Conservation (phyloP, 805 yeast species). For the Teunomyces panamensis region DNA sequence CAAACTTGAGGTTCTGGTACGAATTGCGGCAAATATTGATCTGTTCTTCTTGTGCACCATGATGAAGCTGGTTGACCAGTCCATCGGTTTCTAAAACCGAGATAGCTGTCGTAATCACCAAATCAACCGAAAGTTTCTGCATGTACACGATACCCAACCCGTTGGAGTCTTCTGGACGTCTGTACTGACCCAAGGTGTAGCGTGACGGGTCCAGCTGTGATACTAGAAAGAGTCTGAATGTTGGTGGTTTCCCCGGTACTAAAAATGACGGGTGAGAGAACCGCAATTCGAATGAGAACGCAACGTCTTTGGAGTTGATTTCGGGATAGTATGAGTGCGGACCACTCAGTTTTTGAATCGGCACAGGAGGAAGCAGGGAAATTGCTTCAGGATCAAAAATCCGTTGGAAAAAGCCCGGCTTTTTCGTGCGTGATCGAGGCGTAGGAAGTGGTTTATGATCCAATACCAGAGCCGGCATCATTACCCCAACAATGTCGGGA, state of each 20-base stretch:
- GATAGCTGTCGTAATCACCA: slow-evolving; percentile 24
- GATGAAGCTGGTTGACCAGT: slow-evolving; percentile 20
- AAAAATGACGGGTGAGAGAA: slow-evolving; percentile 46
- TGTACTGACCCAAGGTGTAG: slow-evolving; percentile 28
- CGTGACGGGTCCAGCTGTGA: slow-evolving; percentile 26
- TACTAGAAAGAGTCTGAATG: slow-evolving; percentile 31
- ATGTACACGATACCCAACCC: slow-evolving; percentile 47
- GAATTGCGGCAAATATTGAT: slow-evolving; percentile 30
- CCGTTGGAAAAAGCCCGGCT: slow-evolving; percentile 27
- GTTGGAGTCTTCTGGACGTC: slow-evolving; percentile 39
- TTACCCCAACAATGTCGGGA: slow-evolving; percentile 44
- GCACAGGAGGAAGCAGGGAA: slow-evolving; percentile 2
- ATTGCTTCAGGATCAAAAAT: slow-evolving; percentile 16
- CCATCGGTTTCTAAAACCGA: slow-evolving; percentile 16
- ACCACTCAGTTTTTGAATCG: slow-evolving; percentile 4
- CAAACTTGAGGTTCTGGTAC: slow-evolving; percentile 36
- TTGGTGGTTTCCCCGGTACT: slow-evolving; percentile 41
- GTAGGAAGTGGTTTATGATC: slow-evolving; percentile 19
- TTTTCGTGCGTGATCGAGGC: slow-evolving; percentile 15
- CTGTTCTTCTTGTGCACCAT: slow-evolving; percentile 21
- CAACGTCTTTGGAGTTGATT: slow-evolving; percentile 34
- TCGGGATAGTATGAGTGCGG: slow-evolving; percentile 12
- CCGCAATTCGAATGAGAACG: slow-evolving; percentile 47
- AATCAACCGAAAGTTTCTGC: slow-evolving; percentile 34
- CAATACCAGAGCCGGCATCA: slow-evolving; percentile 15